These are phyloP conservation scores for Arabidopsis lyrata DNA, from an alignment of 441 rosid genomes.

Conservation along the genomic window DNA sequence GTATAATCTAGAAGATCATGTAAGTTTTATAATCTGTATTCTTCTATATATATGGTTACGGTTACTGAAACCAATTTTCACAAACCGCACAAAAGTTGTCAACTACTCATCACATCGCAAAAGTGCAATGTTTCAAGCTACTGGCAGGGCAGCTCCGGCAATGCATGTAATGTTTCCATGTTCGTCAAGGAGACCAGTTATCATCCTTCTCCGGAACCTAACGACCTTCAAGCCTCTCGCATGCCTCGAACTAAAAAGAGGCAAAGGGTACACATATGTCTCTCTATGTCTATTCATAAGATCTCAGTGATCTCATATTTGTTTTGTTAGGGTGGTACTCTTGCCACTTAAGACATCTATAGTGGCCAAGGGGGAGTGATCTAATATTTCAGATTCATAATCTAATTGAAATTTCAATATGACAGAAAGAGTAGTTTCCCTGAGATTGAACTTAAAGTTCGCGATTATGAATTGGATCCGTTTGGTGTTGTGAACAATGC, in stretches of 20 bases:
- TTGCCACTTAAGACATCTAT: neutral
- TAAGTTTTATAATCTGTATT: too few species aligned
- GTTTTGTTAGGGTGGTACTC: too few species aligned
- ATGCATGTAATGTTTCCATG: neutral
- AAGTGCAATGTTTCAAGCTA: conserved; percentile 11
- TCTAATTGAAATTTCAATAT: neutral
- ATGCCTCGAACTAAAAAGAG: conserved; percentile 7
- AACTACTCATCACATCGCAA: neutral
- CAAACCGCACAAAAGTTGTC: neutral
- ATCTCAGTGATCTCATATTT: too few species aligned
- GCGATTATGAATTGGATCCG: too few species aligned
- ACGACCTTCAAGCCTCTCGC: conserved; percentile 25
- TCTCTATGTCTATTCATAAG: too few species aligned
- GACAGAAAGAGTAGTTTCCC: too few species aligned
- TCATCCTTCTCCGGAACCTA: neutral
- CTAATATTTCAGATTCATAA: neutral
- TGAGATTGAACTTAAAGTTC: too few species aligned
- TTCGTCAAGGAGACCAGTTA: conserved; percentile 3
- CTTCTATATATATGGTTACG: neutral
- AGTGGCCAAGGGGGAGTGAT: too few species aligned
- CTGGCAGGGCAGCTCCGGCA: neutral
- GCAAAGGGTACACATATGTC: conserved; percentile 19
- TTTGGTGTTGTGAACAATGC: too few species aligned
- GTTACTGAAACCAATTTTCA: neutral
- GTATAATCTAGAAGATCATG: too few species aligned